Base-by-base conservation (phyloP, 2,329 filamentous ascomycete genomes). In the Diaporthe citriasiana region DNA sequence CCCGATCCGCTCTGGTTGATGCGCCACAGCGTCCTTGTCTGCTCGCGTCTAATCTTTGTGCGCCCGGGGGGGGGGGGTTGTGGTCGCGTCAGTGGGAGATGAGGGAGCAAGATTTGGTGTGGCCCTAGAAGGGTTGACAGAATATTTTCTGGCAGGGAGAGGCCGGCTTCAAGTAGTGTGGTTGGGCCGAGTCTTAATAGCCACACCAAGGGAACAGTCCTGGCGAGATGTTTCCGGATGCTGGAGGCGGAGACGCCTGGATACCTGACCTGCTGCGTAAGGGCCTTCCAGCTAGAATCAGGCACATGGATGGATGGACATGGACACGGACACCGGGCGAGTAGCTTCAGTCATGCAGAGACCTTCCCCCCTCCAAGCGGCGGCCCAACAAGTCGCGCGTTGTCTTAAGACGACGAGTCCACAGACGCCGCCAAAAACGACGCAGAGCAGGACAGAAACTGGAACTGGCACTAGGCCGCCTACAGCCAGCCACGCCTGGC, bases 131-230 rank as follows among this genome's bases (percentile, higher is more conserved):
- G 72, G 72, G 55, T 68, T 51, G 59, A 71, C 40, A 57, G 71
- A 73, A 72, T 50, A 75, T 57, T 71, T 73, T 55, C 68, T 75
- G 71, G 68, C 74, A 75, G 74, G 74, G 74, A 75, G 71, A 73
- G 71, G 74, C 74, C 71, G 74, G 74, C 71, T 75, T 75, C 66
- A 75, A 63, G 68, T 68, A 73, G 71, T 68, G 74, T 63, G 72
- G 71, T 73, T 74, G 71, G 72, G 55, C 66, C 74, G 74, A 69
- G 66, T 71, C 65, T 75, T 75, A 70, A 71, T 60, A 59, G 51
- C 51, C 51, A 51, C 45, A 71, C 55, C 55, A 71, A 63, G 55
- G 69, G 66, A 56, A 70, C 72, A 74, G 72, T 74, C 71, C 53
- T 59, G 66, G 59, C 71, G 70, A 72, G 73, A 73, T 33, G 63